Base-by-base conservation (phyloP, 306 rosid species). In the Castanospermum australe region DNA sequence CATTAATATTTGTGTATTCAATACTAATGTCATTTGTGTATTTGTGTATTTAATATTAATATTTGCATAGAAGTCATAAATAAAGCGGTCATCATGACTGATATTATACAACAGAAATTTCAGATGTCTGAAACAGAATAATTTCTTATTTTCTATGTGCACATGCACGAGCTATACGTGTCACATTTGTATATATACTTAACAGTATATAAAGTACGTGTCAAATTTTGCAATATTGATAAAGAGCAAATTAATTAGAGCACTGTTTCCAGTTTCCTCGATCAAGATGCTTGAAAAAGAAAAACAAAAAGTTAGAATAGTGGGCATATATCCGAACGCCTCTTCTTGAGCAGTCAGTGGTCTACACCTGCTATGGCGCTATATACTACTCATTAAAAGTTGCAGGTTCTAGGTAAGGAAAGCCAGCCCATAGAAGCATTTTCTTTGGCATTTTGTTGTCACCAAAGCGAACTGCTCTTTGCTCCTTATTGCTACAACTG, bases 401-500 rank as follows among this genome's bases (percentile, higher is more conserved):
- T 25, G 42, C 15, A 55, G 20, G 36, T n/a, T 24, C 8, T 52
- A 77, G 38, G 20, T 39, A 22, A 18, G 17, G 47, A 18, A 42
- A 52, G 75, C 25, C 76, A 67, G 17, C 60, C 60, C 82, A 55
- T 72, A 36, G 13, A 42, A 39, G 82, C 82, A 38, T 28, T 42
- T 78, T 67, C 48, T 28, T 78, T 67, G 30, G 76, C 17, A 41
- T 47, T 39, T 6, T 52, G 6, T 44, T 6, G 60, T 41, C 59
- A 55, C 32, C 35, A 67, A 78, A 67, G 36, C 11, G 25, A 41
- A 54, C 35, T 61, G 24, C 10, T 36, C n/a, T n/a, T n/a, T 33
- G 8, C 68, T 42, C 51, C 0, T 24, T 51, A 51, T 50, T 42
- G 44, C 20, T 8, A 67, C 59, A 67, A 39, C 21, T 54, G 75